Percentiles rank a stretch among this genome's conserved stretches.
Evolutionary conservation across 2,329 filamentous ascomycete species (phyloP).

Genomic region (Penicillium sp.): DNA sequence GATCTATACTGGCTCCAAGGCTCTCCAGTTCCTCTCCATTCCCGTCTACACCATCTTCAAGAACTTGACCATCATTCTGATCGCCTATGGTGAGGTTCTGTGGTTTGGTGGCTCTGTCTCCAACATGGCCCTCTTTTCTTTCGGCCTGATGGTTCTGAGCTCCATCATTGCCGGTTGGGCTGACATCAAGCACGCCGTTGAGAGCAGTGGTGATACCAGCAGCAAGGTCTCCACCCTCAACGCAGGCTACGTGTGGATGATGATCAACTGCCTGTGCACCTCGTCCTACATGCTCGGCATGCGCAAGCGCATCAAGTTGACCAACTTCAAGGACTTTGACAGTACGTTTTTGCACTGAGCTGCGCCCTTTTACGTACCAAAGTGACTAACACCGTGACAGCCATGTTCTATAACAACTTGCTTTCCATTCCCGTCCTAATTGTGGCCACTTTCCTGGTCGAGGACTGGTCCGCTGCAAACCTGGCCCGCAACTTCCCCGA

Average conservation of each 20-base stretch:
- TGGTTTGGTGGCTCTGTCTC: constrained; percentile 96
- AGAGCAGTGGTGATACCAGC: constrained; percentile 60
- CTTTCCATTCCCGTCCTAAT: constrained; percentile 91
- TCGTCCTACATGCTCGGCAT: constrained; percentile 85
- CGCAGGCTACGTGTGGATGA: constrained; percentile 95
- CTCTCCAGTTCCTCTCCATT: constrained; percentile 91
- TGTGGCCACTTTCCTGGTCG: constrained; percentile 70
- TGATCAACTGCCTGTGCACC: constrained; percentile 91
- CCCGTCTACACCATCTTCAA: constrained; percentile 99
- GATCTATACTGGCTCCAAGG: constrained; percentile 97
- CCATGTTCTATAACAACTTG: constrained; percentile 99
- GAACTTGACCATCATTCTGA: constrained; percentile 97
- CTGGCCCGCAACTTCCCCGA: constrained; percentile 79
- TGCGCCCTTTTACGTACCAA: neutral
- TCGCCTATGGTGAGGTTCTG: constrained; percentile 94
- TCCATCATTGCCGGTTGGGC: constrained; percentile 95
- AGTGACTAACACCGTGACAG: constrained; percentile 44
- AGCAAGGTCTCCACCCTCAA: constrained; percentile 83
- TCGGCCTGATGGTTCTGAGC: constrained; percentile 92
- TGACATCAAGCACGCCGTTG: constrained; percentile 80
- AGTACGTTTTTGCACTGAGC: constrained; percentile 57
- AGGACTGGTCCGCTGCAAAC: constrained; percentile 89
- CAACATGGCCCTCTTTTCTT: constrained; percentile 80
- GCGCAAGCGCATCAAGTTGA: constrained; percentile 98
- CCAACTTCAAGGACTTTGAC: constrained; percentile 99